Evolutionary conservation across 2,329 filamentous ascomycete genomes (phyloP).

Genomic region (Beauveria rudraprayagi): DNA sequence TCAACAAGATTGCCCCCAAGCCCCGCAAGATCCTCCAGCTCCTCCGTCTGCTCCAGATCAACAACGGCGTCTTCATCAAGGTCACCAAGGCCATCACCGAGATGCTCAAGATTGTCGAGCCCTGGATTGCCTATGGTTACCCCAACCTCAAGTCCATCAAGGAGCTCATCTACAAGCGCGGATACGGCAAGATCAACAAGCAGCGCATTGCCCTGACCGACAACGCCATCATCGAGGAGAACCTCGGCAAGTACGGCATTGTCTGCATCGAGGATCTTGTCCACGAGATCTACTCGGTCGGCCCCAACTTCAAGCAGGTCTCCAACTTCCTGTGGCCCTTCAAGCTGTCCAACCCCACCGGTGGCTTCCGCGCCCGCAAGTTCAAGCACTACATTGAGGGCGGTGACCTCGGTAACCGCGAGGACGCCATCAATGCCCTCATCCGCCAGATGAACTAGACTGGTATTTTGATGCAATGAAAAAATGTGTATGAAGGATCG

Average conservation of each 20-base stretch:
- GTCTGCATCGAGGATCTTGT: conserved; percentile 99
- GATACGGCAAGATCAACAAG: conserved; percentile 98
- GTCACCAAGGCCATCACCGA: conserved; percentile 95
- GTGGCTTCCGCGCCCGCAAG: conserved; percentile 93
- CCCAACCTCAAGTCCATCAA: conserved; percentile 98
- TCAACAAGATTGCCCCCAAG: conserved; percentile 99
- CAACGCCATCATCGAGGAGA: conserved; percentile 95
- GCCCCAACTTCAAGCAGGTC: conserved; percentile 99
- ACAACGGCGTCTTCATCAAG: conserved; percentile 98
- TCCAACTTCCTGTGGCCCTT: conserved; percentile 99
- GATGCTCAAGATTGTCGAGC: conserved; percentile 98
- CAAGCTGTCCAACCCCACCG: conserved; percentile 97
- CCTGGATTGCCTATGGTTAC: conserved; percentile 98
- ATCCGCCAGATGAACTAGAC: conserved; percentile 97
- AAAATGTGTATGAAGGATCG: conserved; percentile 24
- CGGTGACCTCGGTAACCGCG: conserved; percentile 96
- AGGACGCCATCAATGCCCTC: conserved; percentile 94
- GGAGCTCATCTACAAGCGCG: conserved; percentile 99
- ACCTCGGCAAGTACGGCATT: conserved; percentile 96
- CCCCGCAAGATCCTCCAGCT: conserved; percentile 99
- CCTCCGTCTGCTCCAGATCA: conserved; percentile 99
- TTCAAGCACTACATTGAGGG: conserved; percentile 99
- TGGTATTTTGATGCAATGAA: conserved; percentile 17
- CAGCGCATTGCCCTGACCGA: conserved; percentile 94
- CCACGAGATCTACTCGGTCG: conserved; percentile 98